phyloP scores from a whole-genome alignment of 2,329 filamentous ascomycete species.

The Ascochyta rabiei region DNA sequence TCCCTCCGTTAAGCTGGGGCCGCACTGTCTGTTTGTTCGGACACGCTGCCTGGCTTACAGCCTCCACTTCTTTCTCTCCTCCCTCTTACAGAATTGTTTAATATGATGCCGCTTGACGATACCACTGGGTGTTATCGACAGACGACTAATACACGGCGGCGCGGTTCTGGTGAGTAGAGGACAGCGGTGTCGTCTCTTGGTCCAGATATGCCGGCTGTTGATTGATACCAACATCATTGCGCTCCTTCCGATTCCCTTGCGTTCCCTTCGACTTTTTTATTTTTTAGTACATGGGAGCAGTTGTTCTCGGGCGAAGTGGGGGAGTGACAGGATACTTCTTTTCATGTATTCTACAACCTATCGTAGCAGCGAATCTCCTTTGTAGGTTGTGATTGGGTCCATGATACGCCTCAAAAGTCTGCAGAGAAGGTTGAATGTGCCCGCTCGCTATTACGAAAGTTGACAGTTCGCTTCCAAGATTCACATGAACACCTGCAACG shows the following conservation, averaged over 20 bases:
- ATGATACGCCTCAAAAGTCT: not conserved
- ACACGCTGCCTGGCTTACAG: constrained; percentile 37
- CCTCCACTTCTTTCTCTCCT: constrained; percentile 43
- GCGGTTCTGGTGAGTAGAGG: constrained; percentile 37
- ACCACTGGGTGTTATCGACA: constrained; percentile 50
- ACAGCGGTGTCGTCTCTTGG: constrained; percentile 42
- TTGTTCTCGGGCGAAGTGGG: constrained; percentile 38
- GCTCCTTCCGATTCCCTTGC: constrained; percentile 45
- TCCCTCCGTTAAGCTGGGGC: constrained; percentile 77
- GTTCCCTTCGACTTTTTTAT: constrained; percentile 42
- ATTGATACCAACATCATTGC: constrained; percentile 54
- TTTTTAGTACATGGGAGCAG: constrained; percentile 46
- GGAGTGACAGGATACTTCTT: constrained; percentile 43
- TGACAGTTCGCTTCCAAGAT: constrained; percentile 7
- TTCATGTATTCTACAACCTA: constrained; percentile 52
- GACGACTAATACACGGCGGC: constrained; percentile 45
- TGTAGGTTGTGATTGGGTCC: constrained; percentile 27
- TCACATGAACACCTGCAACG: constrained; percentile 23
- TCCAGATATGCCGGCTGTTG: constrained; percentile 50
- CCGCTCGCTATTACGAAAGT: not conserved
- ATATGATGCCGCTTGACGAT: constrained; percentile 48
- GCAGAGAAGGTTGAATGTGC: not conserved
- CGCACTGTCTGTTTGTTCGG: constrained; percentile 19
- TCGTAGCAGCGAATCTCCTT: constrained; percentile 51
- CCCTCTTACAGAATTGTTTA: constrained; percentile 51